Evolutionary conservation across 1,284 basidiomycete genomes (phyloP).

Genomic region (Fomitiporia mediterranea): DNA sequence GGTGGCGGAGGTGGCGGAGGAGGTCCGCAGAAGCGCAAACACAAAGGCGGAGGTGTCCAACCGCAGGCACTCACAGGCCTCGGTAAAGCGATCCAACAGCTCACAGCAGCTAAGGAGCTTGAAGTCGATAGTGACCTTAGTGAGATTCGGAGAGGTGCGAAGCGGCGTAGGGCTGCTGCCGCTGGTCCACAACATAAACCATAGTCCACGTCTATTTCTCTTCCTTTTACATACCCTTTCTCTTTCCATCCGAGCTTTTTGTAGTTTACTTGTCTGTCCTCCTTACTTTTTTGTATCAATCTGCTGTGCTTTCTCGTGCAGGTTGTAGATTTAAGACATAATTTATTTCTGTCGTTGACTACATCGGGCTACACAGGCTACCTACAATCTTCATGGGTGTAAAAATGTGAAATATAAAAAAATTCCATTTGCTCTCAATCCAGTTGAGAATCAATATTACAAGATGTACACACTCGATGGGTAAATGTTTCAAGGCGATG

Average conservation of each 20-base stretch:
- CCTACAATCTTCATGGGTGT: neutral
- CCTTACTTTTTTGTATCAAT: neutral
- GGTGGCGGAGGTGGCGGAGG: conserved; percentile 37
- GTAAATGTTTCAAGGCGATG: too few species aligned
- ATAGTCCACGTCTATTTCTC: neutral
- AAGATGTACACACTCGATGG: too few species aligned
- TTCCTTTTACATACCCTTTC: neutral
- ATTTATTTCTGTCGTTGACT: neutral
- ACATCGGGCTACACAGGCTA: neutral
- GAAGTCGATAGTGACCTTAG: conserved; percentile 70
- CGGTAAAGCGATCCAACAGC: conserved; percentile 56
- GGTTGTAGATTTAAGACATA: neutral
- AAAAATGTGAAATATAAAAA: neutral
- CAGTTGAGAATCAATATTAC: too few species aligned
- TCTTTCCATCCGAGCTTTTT: neutral
- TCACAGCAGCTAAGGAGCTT: conserved; percentile 52
- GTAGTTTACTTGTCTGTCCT: neutral
- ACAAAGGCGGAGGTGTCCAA: conserved; percentile 53
- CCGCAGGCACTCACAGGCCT: conserved; percentile 43
- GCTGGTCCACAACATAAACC: conserved; percentile 8
- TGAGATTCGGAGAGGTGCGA: conserved; percentile 70
- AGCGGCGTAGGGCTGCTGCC: conserved; percentile 55
- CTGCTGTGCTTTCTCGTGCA: too few species aligned
- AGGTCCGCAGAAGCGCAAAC: conserved; percentile 45
- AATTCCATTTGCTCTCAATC: too few species aligned